Percentiles rank a stretch among this genome's conserved stretches.
phyloP scores from a whole-genome alignment of 2,329 filamentous ascomycete genomes.

The Xylariaceae sp. region DNA sequence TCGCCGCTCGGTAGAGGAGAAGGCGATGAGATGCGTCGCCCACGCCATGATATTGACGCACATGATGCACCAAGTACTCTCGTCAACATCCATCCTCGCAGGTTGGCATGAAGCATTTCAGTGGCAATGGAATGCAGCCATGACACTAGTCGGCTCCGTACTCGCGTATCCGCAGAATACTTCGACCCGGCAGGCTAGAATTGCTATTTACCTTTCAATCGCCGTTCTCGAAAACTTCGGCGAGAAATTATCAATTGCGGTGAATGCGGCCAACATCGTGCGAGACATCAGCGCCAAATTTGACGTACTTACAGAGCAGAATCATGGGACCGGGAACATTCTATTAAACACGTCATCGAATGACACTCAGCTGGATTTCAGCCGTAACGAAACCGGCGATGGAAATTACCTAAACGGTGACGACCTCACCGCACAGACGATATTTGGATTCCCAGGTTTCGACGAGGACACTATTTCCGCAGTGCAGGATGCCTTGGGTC shows the following conservation, averaged over 20 bases:
- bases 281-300: constrained; percentile 6
- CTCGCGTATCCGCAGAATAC: constrained; percentile 10
- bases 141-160: constrained; percentile 16
- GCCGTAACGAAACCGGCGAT: too few relatives aligned
- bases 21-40: constrained; percentile 34
- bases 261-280: constrained; percentile 11
- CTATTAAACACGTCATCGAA: neutral
- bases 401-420: neutral
- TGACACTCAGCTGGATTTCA: too few relatives aligned
- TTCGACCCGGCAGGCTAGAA: constrained; percentile 1
- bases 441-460: constrained; percentile 1
- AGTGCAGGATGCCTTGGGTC: constrained; percentile 14
- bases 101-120: constrained; percentile 44
- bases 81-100: constrained; percentile 34
- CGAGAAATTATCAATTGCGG: constrained; percentile 12
- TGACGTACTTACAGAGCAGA: too few relatives aligned
- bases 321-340: neutral
- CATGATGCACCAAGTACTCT: constrained; percentile 40
- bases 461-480: constrained; percentile 11
- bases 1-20: too few relatives aligned
- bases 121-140: constrained; percentile 45
- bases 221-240: constrained; percentile 10
- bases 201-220: constrained; percentile 7
- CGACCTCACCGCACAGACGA: too few relatives aligned
- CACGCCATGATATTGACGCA: constrained; percentile 41